Base-by-base conservation (phyloP, 2,329 filamentous ascomycete genomes). In the Scopulariopsis brevicaulis region DNA sequence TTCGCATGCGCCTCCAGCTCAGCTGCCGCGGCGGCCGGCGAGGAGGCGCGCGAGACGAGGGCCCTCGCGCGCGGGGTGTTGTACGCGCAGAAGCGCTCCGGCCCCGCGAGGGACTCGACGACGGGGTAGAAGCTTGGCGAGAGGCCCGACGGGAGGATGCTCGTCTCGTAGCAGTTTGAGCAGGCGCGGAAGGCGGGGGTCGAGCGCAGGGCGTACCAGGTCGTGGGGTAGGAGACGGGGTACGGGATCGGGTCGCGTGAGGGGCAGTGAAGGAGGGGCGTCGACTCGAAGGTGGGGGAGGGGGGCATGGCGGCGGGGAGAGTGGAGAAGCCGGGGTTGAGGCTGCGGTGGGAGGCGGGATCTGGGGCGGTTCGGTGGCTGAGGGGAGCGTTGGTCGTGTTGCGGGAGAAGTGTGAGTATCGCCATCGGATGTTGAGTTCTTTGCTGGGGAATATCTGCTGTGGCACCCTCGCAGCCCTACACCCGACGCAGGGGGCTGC, bases 161-260 rank as follows among this genome's bases (percentile, higher is more conserved):
- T 37, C 15, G 46, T 22, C 6, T 52, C 22, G 25, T 50, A 53
- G 55, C 55, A 57, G 48, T 57, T 52, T 10, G 55, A 57, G 55
- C 55, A 57, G 55, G 55, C 55, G 28, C 50, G 50, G 55, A 57
- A 57, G 32, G 50, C 46, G 18, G 55, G 55, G 18, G 55, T 53
- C 28, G 50, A 52, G 32, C 24, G 20, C 15, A 57, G 50, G 48
- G 55, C 48, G 48, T 57, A 57, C 55, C 55, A 57, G 14, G 55
- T 57, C n/a, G 55, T 57, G 11, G 55, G 46, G 55, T 57, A 57
- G 55, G 55, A 57, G 28, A 57, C 34, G 20, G 55, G 55, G 55
- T 57, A 57, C 48, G 55, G 55, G 48, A 57, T 57, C 11, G 55
- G 55, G 50, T 57, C 55, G 37, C 55, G 55, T 3, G 55, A 57